phyloP scores from a whole-genome alignment of 2,329 filamentous ascomycete species.

The Dryadomyces quercivorus region DNA sequence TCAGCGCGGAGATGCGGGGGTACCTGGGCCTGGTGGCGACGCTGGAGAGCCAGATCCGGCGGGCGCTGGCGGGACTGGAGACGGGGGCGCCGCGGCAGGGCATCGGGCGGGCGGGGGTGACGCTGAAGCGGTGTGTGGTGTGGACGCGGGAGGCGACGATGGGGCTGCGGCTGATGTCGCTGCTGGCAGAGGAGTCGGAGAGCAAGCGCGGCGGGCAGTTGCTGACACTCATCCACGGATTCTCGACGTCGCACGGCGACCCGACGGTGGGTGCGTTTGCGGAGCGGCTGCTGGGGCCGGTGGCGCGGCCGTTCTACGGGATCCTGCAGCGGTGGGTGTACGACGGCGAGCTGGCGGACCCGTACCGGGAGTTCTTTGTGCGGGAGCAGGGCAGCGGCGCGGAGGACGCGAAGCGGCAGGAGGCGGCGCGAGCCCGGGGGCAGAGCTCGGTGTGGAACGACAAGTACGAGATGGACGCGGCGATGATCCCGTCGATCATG shows the following conservation, averaged over 20 bases:
- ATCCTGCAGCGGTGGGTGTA: constrained; percentile 97
- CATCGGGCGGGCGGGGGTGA: constrained; percentile 79
- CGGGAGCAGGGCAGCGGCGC: constrained; percentile 58
- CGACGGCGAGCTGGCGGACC: constrained; percentile 93
- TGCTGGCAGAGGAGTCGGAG: constrained; percentile 86
- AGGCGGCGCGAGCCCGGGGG: constrained; percentile 38
- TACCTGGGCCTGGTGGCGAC: constrained; percentile 88
- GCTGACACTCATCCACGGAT: constrained; percentile 85
- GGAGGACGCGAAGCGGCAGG: constrained; percentile 22
- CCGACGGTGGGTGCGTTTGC: constrained; percentile 90
- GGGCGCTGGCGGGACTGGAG: constrained; percentile 64
- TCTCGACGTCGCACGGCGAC: constrained; percentile 88
- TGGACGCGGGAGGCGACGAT: constrained; percentile 98
- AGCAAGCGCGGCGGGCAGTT: constrained; percentile 77
- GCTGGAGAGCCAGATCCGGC: constrained; percentile 80
- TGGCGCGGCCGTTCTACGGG: constrained; percentile 91
- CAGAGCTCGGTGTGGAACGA: constrained; percentile 95
- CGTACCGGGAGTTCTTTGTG: constrained; percentile 92
- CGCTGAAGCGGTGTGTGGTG: constrained; percentile 86
- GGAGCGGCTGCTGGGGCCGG: constrained; percentile 71
- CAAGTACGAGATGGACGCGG: constrained; percentile 77
- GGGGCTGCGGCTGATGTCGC: constrained; percentile 81
- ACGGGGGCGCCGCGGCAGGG: constrained; percentile 54
- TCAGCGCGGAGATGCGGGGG: constrained; percentile 72
- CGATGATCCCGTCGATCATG: constrained; percentile 88